Conservation (phyloP, 768 basidiomycete genomes). For the Mycena leptocephala region DNA sequence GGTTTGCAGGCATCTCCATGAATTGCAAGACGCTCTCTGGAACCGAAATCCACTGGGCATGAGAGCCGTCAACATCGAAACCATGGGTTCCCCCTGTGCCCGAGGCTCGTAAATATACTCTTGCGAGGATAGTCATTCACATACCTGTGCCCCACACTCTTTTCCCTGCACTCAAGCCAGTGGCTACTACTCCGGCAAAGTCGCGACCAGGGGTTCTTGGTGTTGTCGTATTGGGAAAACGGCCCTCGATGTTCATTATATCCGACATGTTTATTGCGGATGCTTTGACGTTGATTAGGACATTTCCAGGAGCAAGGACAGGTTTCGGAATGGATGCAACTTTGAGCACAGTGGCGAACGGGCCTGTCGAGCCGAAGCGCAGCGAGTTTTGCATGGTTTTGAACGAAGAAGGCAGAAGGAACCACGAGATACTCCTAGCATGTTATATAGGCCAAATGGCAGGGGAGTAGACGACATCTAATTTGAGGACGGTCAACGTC, state of each 20-base stretch:
- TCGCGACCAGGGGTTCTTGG: constrained; percentile 26
- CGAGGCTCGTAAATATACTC: no score
- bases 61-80: constrained; percentile 10
- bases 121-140: no score
- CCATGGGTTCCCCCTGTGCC: constrained; percentile 21
- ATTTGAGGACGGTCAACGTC: no score
- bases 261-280: constrained; percentile 24
- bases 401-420: no score
- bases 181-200: constrained; percentile 14
- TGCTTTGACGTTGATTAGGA: background rate
- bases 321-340: background rate
- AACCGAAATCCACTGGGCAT: constrained; percentile 22
- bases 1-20: constrained; percentile 28
- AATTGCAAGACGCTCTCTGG: constrained; percentile 6
- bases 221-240: constrained; percentile 12
- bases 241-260: constrained; percentile 27
- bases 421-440: background rate
- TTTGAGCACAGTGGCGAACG: background rate
- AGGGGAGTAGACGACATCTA: no score
- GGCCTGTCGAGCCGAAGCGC: constrained; percentile 5
- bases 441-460: background rate
- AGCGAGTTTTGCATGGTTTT: background rate
- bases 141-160: constrained; percentile 26
- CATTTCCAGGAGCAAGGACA: background rate
- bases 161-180: constrained; percentile 6